Percentiles rank a stretch among this genome's conserved stretches.
These are phyloP conservation scores for Thuja plicata DNA, from an alignment of 83 land plant genomes.

Conservation along the genomic window DNA sequence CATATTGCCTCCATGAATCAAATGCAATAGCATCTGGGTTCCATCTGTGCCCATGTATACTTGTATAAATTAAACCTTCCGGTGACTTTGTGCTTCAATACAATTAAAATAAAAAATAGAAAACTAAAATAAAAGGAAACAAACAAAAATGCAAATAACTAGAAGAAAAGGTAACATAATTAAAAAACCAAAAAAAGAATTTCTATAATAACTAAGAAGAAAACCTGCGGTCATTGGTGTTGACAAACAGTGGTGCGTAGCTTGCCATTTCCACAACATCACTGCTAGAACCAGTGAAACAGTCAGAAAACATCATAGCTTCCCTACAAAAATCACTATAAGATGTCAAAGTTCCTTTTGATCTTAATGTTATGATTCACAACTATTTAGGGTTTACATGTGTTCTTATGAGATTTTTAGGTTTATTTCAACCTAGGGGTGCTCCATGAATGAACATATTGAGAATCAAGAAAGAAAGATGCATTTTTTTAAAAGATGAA, in stretches of 20 bases:
- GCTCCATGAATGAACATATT: background rate
- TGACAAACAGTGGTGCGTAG: slow-evolving; percentile 94
- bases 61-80: background rate
- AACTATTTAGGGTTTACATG: background rate
- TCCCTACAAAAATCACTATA: background rate
- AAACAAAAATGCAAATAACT: background rate
- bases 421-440: background rate
- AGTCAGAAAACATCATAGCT: background rate
- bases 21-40: slow-evolving; percentile 97
- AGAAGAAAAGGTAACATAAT: background rate
- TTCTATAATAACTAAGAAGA: background rate
- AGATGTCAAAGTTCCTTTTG: background rate
- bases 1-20: slow-evolving; percentile 77
- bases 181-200: background rate
- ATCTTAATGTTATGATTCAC: background rate
- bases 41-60: slow-evolving; percentile 56
- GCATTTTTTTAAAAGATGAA: background rate
- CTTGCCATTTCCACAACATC: slow-evolving; percentile 94
- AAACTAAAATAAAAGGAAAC: background rate
- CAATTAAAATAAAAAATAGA: background rate
- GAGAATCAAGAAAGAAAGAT: background rate
- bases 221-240: slow-evolving; percentile 76
- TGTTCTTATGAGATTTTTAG: background rate
- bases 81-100: background rate
- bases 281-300: slow-evolving; percentile 36